Conservation (phyloP, 768 basidiomycete species). For the Leccinum olivaceopallidum region DNA sequence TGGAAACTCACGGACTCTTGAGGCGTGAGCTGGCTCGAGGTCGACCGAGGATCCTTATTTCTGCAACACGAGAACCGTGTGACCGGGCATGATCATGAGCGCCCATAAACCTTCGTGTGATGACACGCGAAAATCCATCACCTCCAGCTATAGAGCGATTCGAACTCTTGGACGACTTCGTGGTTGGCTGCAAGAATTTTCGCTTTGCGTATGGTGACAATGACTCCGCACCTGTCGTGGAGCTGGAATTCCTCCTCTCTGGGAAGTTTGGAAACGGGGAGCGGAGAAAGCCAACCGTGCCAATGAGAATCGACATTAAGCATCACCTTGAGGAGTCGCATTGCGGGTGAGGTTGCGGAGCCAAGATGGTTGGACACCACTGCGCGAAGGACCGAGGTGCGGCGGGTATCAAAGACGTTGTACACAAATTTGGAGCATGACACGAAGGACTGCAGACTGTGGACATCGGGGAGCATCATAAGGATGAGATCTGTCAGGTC, state of each 20-base stretch:
- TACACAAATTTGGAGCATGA: conserved; percentile 20
- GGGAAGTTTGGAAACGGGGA: conserved; percentile 12
- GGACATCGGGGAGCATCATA: conserved; percentile 10
- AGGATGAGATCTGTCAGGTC: conserved; percentile 19
- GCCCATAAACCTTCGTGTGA: neutral
- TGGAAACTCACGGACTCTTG: neutral
- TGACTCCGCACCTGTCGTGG: neutral
- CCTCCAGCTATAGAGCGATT: conserved; percentile 25
- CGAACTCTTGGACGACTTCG: conserved; percentile 13
- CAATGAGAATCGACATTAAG: conserved; percentile 14
- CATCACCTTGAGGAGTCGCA: conserved; percentile 20
- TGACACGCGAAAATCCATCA: conserved; percentile 3
- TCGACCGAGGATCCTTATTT: conserved; percentile 36
- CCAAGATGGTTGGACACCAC: conserved; percentile 20
- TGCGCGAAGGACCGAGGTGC: conserved; percentile 12
- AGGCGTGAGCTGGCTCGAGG: neutral
- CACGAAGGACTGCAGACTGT: conserved; percentile 13
- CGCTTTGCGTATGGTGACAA: conserved; percentile 13
- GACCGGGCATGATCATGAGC: conserved; percentile 8
- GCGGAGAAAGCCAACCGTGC: conserved; percentile 13
- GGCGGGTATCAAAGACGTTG: conserved; percentile 14
- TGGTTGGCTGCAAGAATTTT: conserved; percentile 17
- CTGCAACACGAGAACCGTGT: conserved; percentile 22
- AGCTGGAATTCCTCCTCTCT: conserved; percentile 10
- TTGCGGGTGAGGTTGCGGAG: conserved; percentile 4